Evolutionary conservation across 768 basidiomycete genomes (phyloP).

Genomic region (Auricularia sp.): DNA sequence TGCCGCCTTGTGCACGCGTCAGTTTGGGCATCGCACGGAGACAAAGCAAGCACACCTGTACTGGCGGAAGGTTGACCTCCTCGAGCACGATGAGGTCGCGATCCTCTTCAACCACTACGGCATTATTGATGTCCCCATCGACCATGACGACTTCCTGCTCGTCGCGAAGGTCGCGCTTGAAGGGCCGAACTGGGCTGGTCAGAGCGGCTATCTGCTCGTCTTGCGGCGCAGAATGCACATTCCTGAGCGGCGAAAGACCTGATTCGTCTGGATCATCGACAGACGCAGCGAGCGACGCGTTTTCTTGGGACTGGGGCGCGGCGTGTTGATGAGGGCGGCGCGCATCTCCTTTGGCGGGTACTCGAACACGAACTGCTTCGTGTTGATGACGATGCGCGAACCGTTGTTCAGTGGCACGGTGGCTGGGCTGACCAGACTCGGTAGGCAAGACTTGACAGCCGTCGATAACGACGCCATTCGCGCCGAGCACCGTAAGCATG

Average conservation of each 20-base stretch:
- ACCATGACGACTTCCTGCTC: slow-evolving; percentile 40
- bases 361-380: slow-evolving; percentile 58
- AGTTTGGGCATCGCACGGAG: slow-evolving; percentile 6
- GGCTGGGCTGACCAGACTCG: slow-evolving; percentile 25
- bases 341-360: slow-evolving; percentile 70
- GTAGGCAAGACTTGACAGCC: slow-evolving; percentile 51
- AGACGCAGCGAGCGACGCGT: slow-evolving; percentile 43
- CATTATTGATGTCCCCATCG: slow-evolving; percentile 49
- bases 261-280: slow-evolving; percentile 65
- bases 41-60: slow-evolving; percentile 9
- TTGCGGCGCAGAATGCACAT: slow-evolving; percentile 15
- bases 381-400: slow-evolving; percentile 56
- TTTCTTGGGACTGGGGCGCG: slow-evolving; percentile 14
- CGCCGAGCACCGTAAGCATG: slow-evolving; percentile 53
- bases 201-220: slow-evolving; percentile 3
- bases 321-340: slow-evolving; percentile 29
- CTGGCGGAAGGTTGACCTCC: slow-evolving; percentile 35
- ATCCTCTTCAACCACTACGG: slow-evolving; percentile 60
- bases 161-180: slow-evolving; percentile 28
- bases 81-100: slow-evolving; percentile 64
- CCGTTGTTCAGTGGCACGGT: slow-evolving; percentile 58
- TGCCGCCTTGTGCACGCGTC: slow-evolving; percentile 10
- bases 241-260: slow-evolving; percentile 52
- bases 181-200: neutral
- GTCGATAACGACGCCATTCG: slow-evolving; percentile 48